Conservation (phyloP, 2,329 filamentous ascomycete genomes). For the Monilinia laxa region DNA sequence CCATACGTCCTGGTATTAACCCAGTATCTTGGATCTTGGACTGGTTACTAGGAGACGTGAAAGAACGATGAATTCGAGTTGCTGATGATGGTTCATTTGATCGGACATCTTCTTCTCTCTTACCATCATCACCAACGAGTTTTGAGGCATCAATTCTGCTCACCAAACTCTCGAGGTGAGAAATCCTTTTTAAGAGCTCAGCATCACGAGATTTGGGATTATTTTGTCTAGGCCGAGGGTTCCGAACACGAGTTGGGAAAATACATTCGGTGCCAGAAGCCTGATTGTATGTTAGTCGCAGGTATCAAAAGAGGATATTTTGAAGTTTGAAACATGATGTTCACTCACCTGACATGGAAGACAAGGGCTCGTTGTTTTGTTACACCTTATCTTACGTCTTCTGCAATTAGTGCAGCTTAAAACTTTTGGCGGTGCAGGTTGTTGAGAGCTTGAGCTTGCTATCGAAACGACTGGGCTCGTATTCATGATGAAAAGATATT, state of each 20-base stretch:
- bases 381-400: constrained; percentile 24
- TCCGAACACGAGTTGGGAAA: constrained; percentile 22
- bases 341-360: constrained; percentile 23
- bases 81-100: constrained; percentile 15
- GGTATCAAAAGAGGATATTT: neutral
- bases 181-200: constrained; percentile 25
- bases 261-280: constrained; percentile 19
- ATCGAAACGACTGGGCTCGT: neutral
- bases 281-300: constrained; percentile 4
- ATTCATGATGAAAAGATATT: constrained; percentile 9
- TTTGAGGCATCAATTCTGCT: constrained; percentile 23
- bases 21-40: neutral
- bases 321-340: neutral
- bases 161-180: constrained; percentile 24
- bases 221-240: constrained; percentile 7
- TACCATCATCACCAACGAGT: neutral
- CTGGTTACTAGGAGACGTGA: neutral
- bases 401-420: constrained; percentile 25
- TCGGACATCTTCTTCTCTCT: neutral
- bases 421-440: neutral
- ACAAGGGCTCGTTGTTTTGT: constrained; percentile 23
- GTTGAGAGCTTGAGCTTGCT: constrained; percentile 7
- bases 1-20: constrained; percentile 3
- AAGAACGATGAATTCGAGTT: constrained; percentile 6
- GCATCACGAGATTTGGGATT: constrained; percentile 22